Evolutionary conservation across 495 filamentous ascomycete genomes (phyloP).

Genomic region (Tuber indicum): DNA sequence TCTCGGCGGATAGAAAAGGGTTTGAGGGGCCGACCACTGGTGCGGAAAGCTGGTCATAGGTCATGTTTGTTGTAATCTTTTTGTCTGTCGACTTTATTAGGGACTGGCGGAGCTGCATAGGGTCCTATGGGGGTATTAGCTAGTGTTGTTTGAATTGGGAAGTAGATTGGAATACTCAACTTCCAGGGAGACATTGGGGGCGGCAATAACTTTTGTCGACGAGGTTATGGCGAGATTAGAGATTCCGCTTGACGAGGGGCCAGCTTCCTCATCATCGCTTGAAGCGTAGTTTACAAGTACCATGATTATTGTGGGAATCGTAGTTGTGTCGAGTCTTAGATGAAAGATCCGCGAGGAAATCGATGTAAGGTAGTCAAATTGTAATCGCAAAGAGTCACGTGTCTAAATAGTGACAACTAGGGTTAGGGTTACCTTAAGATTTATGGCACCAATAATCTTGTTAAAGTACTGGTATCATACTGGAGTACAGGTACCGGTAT

Average conservation of each 20-base stretch:
- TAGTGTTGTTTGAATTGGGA: not conserved
- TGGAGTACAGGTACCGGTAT: too few species aligned
- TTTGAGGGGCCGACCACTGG: constrained; percentile 68
- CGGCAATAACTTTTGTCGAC: constrained; percentile 32
- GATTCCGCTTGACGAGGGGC: constrained; percentile 20
- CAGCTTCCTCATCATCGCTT: constrained; percentile 36
- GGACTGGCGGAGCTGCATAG: constrained; percentile 41
- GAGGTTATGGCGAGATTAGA: constrained; percentile 15
- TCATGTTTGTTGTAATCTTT: constrained; percentile 46
- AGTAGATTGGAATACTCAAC: constrained; percentile 29
- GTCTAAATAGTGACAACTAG: constrained; percentile 11
- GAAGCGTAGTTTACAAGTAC: constrained; percentile 40
- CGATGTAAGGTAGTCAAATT: constrained; percentile 15
- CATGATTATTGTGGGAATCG: constrained; percentile 15
- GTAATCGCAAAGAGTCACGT: constrained; percentile 12
- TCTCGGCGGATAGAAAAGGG: constrained; percentile 60
- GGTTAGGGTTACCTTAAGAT: constrained; percentile 21
- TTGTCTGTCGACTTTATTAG: constrained; percentile 37
- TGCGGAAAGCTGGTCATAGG: constrained; percentile 58
- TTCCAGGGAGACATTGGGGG: constrained; percentile 42
- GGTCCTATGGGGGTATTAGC: constrained; percentile 36
- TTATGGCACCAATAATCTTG: not conserved
- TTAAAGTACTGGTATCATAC: too few species aligned
- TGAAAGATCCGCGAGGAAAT: constrained; percentile 13
- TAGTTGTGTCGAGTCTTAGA: not conserved